Conservation (phyloP, 371 early-diverging fungal species). For the Lichtheimia hyalospora region DNA sequence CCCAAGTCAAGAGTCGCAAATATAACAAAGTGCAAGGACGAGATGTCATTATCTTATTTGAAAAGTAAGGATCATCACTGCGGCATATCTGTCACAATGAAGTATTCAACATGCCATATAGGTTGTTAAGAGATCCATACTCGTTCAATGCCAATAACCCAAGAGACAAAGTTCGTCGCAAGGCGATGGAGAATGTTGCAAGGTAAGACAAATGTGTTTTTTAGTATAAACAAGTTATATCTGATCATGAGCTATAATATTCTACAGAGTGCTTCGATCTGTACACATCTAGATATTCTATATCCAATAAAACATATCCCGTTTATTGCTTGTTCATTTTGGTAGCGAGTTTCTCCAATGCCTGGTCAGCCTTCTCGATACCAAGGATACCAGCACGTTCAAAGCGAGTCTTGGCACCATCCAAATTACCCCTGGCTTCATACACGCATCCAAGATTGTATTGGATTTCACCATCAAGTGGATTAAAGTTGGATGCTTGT, state of each 20-base stretch:
- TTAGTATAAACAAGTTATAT: no score
- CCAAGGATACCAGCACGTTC: conserved; percentile 63
- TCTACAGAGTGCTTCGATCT: conserved; percentile 36
- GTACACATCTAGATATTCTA: conserved; percentile 22
- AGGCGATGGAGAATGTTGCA: conserved; percentile 51
- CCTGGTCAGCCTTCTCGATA: conserved; percentile 54
- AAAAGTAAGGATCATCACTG: conserved; percentile 67
- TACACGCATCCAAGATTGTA: conserved; percentile 79
- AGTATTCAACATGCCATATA: not conserved
- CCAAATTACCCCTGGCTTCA: conserved; percentile 69
- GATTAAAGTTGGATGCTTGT: conserved; percentile 71
- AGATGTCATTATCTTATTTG: conserved; percentile 71
- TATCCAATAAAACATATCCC: not conserved
- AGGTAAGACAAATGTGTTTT: conserved; percentile 22
- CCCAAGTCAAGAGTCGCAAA: conserved; percentile 56
- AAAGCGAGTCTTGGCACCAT: conserved; percentile 71
- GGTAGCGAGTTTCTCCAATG: conserved; percentile 31
- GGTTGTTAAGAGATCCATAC: conserved; percentile 20
- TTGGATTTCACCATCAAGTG: conserved; percentile 72
- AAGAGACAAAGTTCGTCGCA: conserved; percentile 28
- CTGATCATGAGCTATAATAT: not conserved
- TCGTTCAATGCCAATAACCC: conserved; percentile 4
- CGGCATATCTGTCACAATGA: not conserved
- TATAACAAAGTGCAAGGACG: conserved; percentile 64
- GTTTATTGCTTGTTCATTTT: conserved; percentile 18